Percentiles rank a stretch among this genome's conserved stretches.
Conservation (phyloP, 192 early-diverging fungal species). For the Chytriomyces hyalinus region DNA sequence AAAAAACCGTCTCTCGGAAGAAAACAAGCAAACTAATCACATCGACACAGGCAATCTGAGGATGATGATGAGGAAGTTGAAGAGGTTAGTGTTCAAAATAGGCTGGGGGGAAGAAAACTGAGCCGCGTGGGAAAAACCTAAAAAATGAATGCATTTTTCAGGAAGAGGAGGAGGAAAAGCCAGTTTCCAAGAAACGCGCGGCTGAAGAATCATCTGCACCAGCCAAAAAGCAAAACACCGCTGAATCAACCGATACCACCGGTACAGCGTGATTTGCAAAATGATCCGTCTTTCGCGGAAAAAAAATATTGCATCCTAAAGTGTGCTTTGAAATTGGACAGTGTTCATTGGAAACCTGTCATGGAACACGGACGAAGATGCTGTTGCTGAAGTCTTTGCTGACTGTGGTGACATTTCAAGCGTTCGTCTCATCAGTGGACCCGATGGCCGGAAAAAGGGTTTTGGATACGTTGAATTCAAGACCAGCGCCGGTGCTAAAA, state of each 20-base stretch:
- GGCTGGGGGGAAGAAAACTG: too few relatives aligned
- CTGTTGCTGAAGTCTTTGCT: constrained; percentile 63
- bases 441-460: constrained; percentile 76
- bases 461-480: constrained; percentile 58
- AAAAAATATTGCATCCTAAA: too few relatives aligned
- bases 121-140: too few relatives aligned
- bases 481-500: constrained; percentile 62
- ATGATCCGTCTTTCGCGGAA: not conserved
- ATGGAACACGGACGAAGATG: constrained; percentile 72
- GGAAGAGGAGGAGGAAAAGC: constrained; percentile 50
- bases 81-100: too few relatives aligned
- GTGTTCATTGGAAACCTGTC: constrained; percentile 77
- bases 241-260: not conserved
- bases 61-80: constrained; percentile 10
- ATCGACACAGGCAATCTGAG: not conserved
- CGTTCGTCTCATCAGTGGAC: constrained; percentile 78
- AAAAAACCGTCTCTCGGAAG: too few relatives aligned
- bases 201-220: not conserved
- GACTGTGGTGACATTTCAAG: constrained; percentile 72
- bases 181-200: constrained; percentile 44
- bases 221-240: constrained; percentile 11
- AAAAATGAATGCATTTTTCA: not conserved
- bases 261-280: not conserved
- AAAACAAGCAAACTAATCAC: not conserved
- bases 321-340: not conserved